Evolutionary conservation across 176 grass and related monocot genomes (phyloP).

Genomic region (Typha latifolia): DNA sequence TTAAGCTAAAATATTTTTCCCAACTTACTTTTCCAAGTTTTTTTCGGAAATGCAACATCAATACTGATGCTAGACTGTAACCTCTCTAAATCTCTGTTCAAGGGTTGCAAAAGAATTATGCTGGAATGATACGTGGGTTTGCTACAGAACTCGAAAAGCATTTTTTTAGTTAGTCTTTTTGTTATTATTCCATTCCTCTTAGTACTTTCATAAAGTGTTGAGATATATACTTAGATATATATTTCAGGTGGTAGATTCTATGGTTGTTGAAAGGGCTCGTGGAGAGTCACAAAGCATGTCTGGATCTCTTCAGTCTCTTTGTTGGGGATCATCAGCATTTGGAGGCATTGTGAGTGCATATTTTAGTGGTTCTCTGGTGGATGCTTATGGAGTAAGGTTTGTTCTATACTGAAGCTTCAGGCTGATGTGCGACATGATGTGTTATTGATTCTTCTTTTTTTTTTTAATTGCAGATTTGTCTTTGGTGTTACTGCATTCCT

Average conservation of each 20-base stretch:
- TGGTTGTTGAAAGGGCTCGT: constrained; percentile 97
- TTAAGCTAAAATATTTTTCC: too few relatives aligned
- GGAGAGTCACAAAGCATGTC: constrained; percentile 90
- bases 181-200: not conserved
- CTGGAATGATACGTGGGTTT: too few relatives aligned
- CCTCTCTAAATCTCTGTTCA: too few relatives aligned
- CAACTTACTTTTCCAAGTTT: too few relatives aligned
- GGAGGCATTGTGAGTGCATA: constrained; percentile 89
- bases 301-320: constrained; percentile 92
- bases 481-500: constrained; percentile 91
- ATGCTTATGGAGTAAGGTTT: constrained; percentile 87
- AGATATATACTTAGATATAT: constrained; percentile 15
- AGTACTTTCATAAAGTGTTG: not conserved
- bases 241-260: constrained; percentile 85
- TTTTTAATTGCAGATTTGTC: constrained; percentile 56
- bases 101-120: too few relatives aligned
- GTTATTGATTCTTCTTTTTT: not conserved
- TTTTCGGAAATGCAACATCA: too few relatives aligned
- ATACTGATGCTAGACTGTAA: too few relatives aligned
- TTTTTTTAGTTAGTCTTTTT: too few relatives aligned
- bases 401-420: constrained; percentile 5
- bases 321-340: constrained; percentile 93
- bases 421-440: not conserved
- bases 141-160: too few relatives aligned
- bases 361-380: constrained; percentile 86